Evolutionary conservation across 73 alveolate species (phyloP), one percentile per base, ranked within the genome.

Genomic region (Paraurostyla sp.): DNA sequence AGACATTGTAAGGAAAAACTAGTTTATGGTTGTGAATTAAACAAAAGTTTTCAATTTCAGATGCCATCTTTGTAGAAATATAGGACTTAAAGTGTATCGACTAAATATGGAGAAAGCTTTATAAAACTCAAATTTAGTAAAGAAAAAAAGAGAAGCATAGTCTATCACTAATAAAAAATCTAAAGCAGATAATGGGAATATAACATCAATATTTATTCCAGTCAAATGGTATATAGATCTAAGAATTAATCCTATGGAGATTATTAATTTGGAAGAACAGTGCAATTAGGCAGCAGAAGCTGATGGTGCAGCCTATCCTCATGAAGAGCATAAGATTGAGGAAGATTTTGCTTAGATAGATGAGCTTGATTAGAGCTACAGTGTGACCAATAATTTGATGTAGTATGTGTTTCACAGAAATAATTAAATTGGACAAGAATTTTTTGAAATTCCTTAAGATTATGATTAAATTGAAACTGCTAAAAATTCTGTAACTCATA

Each of bases 21-120:
- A 45, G 71, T 30, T 6, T 36, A 42, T 45, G 45, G 7, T 11
- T 1, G 1, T 22, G 3, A 15, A 50, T 13, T 0, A 40, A 1
- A 43, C 15, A 27, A 45, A 50, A 29, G 38, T 73, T 2, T 73
- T 32, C 29, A 73, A 73, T 48, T 73, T 73, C 33, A 73, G 87
- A 45, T 73, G 87, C 48, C 87, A 73, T 48, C 87, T 73, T 18
- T 73, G 87, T 33, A 40, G 87, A 50, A 73, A 43, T 33, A 30
- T 73, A 20, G 87, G 87, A 2, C 36, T 73, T 0, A 73, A 73
- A 45, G 27, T 73, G 7, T 73, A 27, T 27, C 33, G 46, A 45
- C 49, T 73, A 23, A 49, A 73, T 23, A 18, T 50, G 0, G 56
- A 73, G 32, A 13, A 52, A 20, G 30, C n/a, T n/a, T n/a, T n/a